Percentiles rank a stretch among this genome's conserved stretches.
Conservation (phyloP, 2,329 filamentous ascomycete species). For the Aspergillaceae sp. region DNA sequence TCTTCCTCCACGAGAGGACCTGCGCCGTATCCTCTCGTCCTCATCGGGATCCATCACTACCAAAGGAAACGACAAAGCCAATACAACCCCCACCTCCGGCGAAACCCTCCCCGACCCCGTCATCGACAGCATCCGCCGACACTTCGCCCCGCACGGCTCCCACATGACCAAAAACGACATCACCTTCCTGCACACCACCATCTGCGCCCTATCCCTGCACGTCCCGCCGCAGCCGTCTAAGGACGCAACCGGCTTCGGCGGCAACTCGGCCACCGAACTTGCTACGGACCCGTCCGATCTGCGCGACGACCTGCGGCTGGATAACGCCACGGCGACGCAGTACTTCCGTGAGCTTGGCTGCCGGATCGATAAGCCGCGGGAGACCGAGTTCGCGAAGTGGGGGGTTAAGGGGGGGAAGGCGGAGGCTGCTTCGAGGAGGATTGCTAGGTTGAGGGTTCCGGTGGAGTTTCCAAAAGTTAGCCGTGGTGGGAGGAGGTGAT, state of each 20-base stretch:
- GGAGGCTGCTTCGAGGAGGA: conserved; percentile 42
- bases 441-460: conserved; percentile 68
- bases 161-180: conserved; percentile 31
- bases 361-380: conserved; percentile 32
- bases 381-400: conserved; percentile 35
- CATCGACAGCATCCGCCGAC: conserved; percentile 33
- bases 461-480: conserved; percentile 67
- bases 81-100: conserved; percentile 7
- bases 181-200: conserved; percentile 38
- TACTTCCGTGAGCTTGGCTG: conserved; percentile 42
- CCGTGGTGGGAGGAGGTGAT: conserved; percentile 28
- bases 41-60: conserved; percentile 10
- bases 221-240: conserved; percentile 35
- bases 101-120: conserved; percentile 29
- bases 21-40: conserved; percentile 29
- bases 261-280: conserved; percentile 29
- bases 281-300: conserved; percentile 39
- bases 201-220: conserved; percentile 39
- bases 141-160: conserved; percentile 32
- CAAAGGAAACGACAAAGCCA: neutral
- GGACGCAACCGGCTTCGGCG: conserved; percentile 27
- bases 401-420: conserved; percentile 52
- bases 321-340: conserved; percentile 26
- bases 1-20: conserved; percentile 32
- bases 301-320: conserved; percentile 36